phyloP scores from a whole-genome alignment of 495 filamentous ascomycete species.

The Penicillium malachiteum region DNA sequence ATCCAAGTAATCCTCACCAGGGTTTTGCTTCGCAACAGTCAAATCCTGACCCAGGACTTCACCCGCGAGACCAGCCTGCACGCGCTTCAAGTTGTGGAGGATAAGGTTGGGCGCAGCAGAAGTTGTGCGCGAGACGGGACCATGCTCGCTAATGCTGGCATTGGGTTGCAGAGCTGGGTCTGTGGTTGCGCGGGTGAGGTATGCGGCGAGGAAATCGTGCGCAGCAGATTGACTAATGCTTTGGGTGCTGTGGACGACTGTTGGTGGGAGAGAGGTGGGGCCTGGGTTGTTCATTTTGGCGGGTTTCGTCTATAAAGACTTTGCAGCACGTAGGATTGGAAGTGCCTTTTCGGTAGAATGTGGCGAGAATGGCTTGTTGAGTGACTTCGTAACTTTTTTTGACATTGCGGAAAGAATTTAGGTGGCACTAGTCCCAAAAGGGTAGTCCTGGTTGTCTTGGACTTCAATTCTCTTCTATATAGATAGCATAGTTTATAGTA shows the following conservation, averaged over 20 bases:
- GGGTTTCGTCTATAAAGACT: background rate
- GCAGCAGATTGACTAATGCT: conserved; percentile 53
- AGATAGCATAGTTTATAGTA: background rate
- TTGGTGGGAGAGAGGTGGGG: conserved; percentile 48
- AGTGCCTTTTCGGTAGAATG: background rate
- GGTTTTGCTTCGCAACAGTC: conserved; percentile 38
- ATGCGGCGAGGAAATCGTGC: conserved; percentile 55
- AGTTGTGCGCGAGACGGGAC: conserved; percentile 53
- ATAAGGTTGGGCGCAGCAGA: conserved; percentile 56
- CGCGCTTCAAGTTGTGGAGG: conserved; percentile 63
- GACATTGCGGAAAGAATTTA: conserved; percentile 28
- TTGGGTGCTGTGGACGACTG: conserved; percentile 40
- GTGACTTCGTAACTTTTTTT: conserved; percentile 10
- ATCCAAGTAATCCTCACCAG: conserved; percentile 30
- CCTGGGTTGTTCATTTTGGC: conserved; percentile 41
- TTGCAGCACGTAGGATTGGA: background rate
- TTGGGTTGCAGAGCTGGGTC: conserved; percentile 67
- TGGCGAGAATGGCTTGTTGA: background rate
- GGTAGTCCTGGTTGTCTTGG: conserved; percentile 9
- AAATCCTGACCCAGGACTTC: conserved; percentile 54
- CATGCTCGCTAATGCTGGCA: conserved; percentile 59
- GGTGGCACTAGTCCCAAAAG: conserved; percentile 27
- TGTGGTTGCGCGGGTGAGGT: conserved; percentile 53
- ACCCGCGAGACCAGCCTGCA: conserved; percentile 62
- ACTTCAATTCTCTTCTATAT: background rate